phyloP scores from a whole-genome alignment of 2,329 filamentous ascomycete genomes.

The Aquanectria penicillioides region DNA sequence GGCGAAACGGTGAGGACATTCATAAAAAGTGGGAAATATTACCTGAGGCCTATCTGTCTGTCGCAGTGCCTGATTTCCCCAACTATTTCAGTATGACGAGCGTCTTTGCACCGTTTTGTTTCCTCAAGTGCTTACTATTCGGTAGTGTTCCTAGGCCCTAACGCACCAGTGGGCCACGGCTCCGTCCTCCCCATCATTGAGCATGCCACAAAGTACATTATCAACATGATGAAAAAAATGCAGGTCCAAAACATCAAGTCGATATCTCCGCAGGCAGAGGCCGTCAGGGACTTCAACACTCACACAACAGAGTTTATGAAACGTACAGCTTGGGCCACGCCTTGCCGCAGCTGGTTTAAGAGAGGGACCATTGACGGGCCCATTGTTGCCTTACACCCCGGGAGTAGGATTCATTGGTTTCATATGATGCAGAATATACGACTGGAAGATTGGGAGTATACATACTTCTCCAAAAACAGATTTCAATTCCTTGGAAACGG shows the following conservation, averaged over 20 bases:
- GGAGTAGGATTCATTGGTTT: conserved; percentile 11
- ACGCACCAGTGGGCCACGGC: conserved; percentile 7
- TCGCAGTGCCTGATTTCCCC: conserved; percentile 12
- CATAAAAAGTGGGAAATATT: conserved; percentile 1
- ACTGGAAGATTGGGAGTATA: conserved; percentile 3
- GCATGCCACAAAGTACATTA: conserved; percentile 3
- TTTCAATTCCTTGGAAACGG: conserved; percentile 12
- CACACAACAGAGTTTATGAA: conserved; percentile 5
- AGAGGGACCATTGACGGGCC: conserved; percentile 5
- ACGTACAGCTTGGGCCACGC: conserved; percentile 2
- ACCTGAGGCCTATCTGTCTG: conserved; percentile 15
- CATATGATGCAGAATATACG: conserved; percentile 6
- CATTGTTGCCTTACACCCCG: conserved; percentile 5
- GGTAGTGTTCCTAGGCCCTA: background rate
- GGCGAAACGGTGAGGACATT: background rate
- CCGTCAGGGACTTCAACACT: background rate
- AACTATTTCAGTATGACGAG: conserved; percentile 24
- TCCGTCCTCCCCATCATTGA: conserved; percentile 7
- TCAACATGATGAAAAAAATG: conserved; percentile 11
- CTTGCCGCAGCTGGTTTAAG: conserved; percentile 13
- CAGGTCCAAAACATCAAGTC: conserved; percentile 13
- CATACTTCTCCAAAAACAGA: background rate
- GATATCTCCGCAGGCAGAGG: background rate
- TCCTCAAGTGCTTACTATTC: background rate
- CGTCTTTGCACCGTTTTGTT: no score